Evolutionary conservation across 768 basidiomycete genomes (phyloP).

Genomic region (Psilocybe subaeruginosa): DNA sequence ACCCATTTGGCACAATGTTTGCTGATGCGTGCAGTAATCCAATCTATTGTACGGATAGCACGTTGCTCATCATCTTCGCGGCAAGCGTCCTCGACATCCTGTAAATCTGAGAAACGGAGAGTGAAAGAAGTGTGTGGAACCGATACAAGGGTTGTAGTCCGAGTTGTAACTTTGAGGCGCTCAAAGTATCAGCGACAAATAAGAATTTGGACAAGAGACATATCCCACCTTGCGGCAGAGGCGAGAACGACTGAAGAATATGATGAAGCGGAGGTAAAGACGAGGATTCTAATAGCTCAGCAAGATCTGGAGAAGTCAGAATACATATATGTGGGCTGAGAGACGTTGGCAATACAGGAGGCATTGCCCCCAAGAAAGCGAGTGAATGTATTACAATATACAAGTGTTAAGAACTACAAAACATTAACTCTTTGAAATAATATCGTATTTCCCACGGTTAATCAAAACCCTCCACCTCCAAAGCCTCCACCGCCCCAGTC

Average conservation of each 20-base stretch:
- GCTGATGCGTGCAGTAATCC: constrained; percentile 77
- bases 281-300: constrained; percentile 55
- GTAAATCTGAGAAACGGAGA: constrained; percentile 77
- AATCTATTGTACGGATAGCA: constrained; percentile 81
- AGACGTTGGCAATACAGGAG: constrained; percentile 65
- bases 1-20: constrained; percentile 72
- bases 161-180: constrained; percentile 67
- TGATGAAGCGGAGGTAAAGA: constrained; percentile 71
- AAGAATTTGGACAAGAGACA: not conserved
- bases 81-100: constrained; percentile 72
- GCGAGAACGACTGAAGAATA: constrained; percentile 84
- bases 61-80: constrained; percentile 81
- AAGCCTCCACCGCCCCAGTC: constrained; percentile 30
- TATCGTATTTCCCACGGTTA: constrained; percentile 18
- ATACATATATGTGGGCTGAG: constrained; percentile 84
- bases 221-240: constrained; percentile 72
- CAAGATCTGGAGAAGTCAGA: constrained; percentile 70
- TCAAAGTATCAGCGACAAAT: constrained; percentile 3
- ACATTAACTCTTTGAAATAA: not conserved
- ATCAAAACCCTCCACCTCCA: constrained; percentile 11
- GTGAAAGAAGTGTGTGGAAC: constrained; percentile 74
- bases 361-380: constrained; percentile 32
- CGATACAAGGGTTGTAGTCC: constrained; percentile 72
- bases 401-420: not conserved
- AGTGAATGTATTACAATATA: constrained; percentile 1